phyloP scores from a whole-genome alignment of 208 protist genomes.

The Entamoeba dispar region DNA sequence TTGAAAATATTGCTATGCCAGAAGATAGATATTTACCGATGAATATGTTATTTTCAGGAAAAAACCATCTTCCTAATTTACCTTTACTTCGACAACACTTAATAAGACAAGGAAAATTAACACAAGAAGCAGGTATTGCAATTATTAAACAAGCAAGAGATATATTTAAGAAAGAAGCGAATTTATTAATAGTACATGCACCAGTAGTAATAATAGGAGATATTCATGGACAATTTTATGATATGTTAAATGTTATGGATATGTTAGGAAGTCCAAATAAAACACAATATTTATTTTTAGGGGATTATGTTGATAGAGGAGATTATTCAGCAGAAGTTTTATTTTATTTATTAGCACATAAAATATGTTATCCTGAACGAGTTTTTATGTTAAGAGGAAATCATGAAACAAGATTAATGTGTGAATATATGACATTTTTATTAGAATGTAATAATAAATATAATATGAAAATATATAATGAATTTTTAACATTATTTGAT shows the following conservation, averaged over 20 bases:
- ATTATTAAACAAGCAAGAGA: not conserved
- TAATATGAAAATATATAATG: slow-evolving; percentile 60
- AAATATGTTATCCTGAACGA: slow-evolving; percentile 3
- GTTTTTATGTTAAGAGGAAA: slow-evolving; percentile 30
- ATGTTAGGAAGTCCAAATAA: not conserved
- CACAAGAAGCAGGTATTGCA: not conserved
- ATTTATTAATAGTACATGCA: not conserved
- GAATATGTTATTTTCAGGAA: not conserved
- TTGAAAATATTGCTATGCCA: not conserved
- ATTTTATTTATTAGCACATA: slow-evolving; percentile 18
- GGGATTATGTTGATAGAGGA: slow-evolving; percentile 30
- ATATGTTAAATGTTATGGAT: slow-evolving; percentile 18
- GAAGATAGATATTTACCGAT: not conserved
- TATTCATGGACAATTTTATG: slow-evolving; percentile 27
- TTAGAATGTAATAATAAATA: slow-evolving; percentile 90
- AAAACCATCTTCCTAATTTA: not conserved
- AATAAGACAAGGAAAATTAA: not conserved
- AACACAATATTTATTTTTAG: slow-evolving; percentile 35
- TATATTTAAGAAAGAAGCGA: not conserved
- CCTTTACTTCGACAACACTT: not conserved
- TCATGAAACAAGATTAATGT: slow-evolving; percentile 63
- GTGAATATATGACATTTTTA: slow-evolving; percentile 94
- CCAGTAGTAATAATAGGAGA: slow-evolving; percentile 9
- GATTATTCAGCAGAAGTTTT: slow-evolving; percentile 19
- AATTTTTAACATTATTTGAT: slow-evolving; percentile 84